phyloP scores from a whole-genome alignment of 495 filamentous ascomycete species.

The Aspergillus nidulans region DNA sequence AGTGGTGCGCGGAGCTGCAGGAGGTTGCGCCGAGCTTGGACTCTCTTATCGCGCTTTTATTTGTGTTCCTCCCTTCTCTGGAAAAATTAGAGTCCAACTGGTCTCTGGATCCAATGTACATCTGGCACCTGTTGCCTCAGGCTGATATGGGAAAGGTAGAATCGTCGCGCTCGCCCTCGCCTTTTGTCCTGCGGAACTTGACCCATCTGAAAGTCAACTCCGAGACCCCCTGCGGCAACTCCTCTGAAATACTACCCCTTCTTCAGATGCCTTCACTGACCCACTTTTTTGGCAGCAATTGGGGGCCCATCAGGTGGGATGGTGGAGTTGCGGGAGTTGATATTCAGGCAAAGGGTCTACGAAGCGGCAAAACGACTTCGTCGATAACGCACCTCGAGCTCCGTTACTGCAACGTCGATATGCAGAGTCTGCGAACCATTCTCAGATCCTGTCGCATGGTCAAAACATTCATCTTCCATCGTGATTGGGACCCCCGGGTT shows the following conservation, averaged over 20 bases:
- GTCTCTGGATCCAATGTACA: conserved; percentile 1
- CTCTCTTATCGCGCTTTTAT: background rate
- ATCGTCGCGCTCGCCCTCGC: background rate
- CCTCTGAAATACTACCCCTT: conserved; percentile 2
- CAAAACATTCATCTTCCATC: conserved; percentile 2
- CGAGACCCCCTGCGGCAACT: background rate
- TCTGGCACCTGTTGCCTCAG: conserved; percentile 1
- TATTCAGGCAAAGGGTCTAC: background rate
- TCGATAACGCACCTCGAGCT: conserved; percentile 1
- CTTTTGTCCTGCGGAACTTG: conserved; percentile 3
- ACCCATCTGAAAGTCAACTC: conserved; percentile 7
- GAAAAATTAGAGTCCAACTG: conserved; percentile 1
- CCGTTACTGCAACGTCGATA: conserved; percentile 1
- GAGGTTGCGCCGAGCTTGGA: conserved; percentile 1
- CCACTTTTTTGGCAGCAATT: conserved; percentile 9
- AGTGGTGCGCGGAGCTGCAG: conserved; percentile 2
- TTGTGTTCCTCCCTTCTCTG: background rate
- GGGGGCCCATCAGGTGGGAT: conserved; percentile 4
- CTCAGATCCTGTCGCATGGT: background rate
- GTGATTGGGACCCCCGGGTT: conserved; percentile 4
- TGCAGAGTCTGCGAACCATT: conserved; percentile 1
- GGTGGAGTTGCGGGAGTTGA: background rate
- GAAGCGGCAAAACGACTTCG: background rate
- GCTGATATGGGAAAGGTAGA: background rate
- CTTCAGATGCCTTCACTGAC: conserved; percentile 7